Base-by-base conservation (phyloP, 768 basidiomycete genomes). In the Phylloporus scabripes region DNA sequence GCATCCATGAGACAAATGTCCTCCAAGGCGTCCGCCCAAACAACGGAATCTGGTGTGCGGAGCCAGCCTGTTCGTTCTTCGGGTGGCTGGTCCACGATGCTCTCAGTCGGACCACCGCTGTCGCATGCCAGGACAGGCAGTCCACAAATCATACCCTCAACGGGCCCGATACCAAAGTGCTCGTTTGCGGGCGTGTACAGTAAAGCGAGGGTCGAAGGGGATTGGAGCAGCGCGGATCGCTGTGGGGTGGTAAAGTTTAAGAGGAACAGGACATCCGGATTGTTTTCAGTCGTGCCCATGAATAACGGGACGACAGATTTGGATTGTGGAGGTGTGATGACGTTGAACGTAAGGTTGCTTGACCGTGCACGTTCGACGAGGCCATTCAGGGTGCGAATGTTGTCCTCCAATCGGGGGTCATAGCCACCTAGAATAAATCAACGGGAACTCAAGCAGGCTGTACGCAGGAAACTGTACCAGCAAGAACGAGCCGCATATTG, bases 101-200 rank as follows among this genome's bases (percentile, higher is more conserved):
- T 95, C 70, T 99, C 96, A 1, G 82, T 88, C 8, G 96, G 96
- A 2, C 95, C 95, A 14, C 90, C 91, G 50, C 79, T 83, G 61
- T 90, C 70, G 58, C 87, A 91, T 0, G 93, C 94, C 17, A 99
- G 69, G 1, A 98, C 86, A 0, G 94, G 92, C 0, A 98, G 66
- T 3, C 92, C 91, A 41, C 88, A 93, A 7, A 82, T 78, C 92
- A 97, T 97, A 0, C 82, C 93, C 65, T 99, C 95, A 3, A 97
- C 79, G 2, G 96, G 95, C 0, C 86, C 94, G 56, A 99, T 97
- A 1, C 95, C 96, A 64, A 98, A 96, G 65, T 99, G 95, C 60
- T 99, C 95, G 65, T 95, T 95, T 7, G 79, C 72, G 0, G 95
- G 96, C 0, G 95, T 99, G 65, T 99, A 99, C 7, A 99, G 75